Conservation (phyloP, 169 alveolate species). For the Miamiensis avidus region DNA sequence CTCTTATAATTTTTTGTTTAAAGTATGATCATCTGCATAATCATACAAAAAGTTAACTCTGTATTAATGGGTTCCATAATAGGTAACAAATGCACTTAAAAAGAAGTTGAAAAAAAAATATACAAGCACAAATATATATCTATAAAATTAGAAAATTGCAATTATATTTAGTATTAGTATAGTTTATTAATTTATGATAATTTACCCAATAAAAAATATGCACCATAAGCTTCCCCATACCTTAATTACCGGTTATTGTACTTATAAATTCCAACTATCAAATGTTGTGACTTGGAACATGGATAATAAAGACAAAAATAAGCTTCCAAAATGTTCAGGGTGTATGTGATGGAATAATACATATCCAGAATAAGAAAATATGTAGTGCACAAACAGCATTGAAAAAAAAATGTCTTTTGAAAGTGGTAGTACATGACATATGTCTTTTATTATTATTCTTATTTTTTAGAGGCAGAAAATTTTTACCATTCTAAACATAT, state of each 20-base stretch:
- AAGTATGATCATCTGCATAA: conserved; percentile 16
- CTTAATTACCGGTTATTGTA: conserved; percentile 19
- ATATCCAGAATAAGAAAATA: conserved; percentile 16
- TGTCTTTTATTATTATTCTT: conserved; percentile 25
- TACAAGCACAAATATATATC: conserved; percentile 21
- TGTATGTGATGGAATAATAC: conserved; percentile 12
- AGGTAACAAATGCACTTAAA: conserved; percentile 38
- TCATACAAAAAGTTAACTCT: conserved; percentile 28
- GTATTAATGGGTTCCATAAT: conserved; percentile 15
- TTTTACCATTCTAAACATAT: conserved; percentile 13
- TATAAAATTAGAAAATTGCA: no score
- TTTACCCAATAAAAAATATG: conserved; percentile 13
- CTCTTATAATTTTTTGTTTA: conserved; percentile 23
- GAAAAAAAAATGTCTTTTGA: conserved; percentile 20
- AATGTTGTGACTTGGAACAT: conserved; percentile 32
- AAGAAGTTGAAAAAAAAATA: conserved; percentile 28
- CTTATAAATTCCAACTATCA: conserved; percentile 33
- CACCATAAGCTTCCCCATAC: conserved; percentile 23
- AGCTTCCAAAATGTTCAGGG: conserved; percentile 31
- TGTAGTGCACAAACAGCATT: conserved; percentile 12
- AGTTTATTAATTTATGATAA: no score
- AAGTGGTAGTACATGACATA: conserved; percentile 16
- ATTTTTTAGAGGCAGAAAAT: conserved; percentile 31
- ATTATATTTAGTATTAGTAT: no score
- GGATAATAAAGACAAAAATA: conserved; percentile 22